Conservation (phyloP, 2,329 filamentous ascomycete genomes). For the Fusarium brevicatenulatum region DNA sequence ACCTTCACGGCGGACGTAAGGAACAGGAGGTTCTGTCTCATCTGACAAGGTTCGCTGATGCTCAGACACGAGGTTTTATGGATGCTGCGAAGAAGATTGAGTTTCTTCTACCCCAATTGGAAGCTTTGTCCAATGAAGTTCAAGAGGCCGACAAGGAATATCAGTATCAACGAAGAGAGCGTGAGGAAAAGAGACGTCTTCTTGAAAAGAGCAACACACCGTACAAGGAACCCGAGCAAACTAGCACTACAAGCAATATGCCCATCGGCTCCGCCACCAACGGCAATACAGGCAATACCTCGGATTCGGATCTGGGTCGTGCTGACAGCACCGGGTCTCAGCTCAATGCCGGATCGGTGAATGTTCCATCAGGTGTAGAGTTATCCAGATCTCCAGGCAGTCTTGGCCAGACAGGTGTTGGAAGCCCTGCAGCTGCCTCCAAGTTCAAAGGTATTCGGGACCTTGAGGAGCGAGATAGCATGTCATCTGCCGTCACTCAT, state of each 20-base stretch:
- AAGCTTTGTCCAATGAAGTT: slow-evolving; percentile 90
- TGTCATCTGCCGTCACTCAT: slow-evolving; percentile 64
- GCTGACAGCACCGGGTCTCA: slow-evolving; percentile 80
- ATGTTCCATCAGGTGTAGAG: slow-evolving; percentile 50
- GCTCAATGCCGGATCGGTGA: slow-evolving; percentile 57
- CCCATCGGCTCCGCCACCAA: slow-evolving; percentile 52
- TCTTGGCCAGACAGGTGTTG: slow-evolving; percentile 56
- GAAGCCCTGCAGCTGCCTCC: slow-evolving; percentile 62
- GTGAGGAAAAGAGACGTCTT: slow-evolving; percentile 90
- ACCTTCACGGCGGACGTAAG: slow-evolving; percentile 98
- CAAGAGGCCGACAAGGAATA: slow-evolving; percentile 95
- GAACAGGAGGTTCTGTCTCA: slow-evolving; percentile 97
- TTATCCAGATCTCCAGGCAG: slow-evolving; percentile 68
- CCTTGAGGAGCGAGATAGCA: slow-evolving; percentile 83
- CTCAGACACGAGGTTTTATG: slow-evolving; percentile 86
- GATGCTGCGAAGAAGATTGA: slow-evolving; percentile 88
- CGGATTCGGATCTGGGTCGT: slow-evolving; percentile 76
- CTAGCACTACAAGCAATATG: slow-evolving; percentile 53
- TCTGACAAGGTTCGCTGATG: slow-evolving; percentile 91
- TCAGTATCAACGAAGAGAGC: slow-evolving; percentile 91
- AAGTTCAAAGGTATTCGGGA: slow-evolving; percentile 94
- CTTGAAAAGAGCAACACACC: slow-evolving; percentile 87
- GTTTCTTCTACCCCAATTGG: slow-evolving; percentile 84
- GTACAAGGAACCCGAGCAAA: slow-evolving; percentile 75
- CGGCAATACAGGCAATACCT: slow-evolving; percentile 59